A percentile compares a stretch with the other conserved stretches of the same genome.
These are phyloP conservation scores for Mycena rosella DNA, from an alignment of 768 basidiomycete species.

Conservation along the genomic window DNA sequence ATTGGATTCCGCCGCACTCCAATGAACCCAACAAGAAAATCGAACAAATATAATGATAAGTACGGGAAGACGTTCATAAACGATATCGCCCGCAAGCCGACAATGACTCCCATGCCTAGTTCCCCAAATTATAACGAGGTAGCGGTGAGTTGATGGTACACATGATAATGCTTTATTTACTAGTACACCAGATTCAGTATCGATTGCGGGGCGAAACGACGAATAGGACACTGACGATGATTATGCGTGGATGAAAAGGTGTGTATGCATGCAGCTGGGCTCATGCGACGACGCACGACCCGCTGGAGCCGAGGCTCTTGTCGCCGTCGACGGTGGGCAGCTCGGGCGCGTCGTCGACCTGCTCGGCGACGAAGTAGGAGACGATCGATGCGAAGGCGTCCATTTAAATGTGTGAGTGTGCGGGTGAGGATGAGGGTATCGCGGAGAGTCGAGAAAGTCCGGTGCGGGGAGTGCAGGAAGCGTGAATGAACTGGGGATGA, in stretches of 20 bases:
- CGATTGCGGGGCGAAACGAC: not conserved
- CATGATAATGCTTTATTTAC: slow-evolving; percentile 17
- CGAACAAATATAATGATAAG: slow-evolving; percentile 31
- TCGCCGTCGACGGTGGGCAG: slow-evolving; percentile 32
- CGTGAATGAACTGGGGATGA: slow-evolving; percentile 6
- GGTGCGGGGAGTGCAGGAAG: not conserved
- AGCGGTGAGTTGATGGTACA: slow-evolving; percentile 15
- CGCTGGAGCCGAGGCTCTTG: slow-evolving; percentile 21
- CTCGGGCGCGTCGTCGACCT: slow-evolving; percentile 15
- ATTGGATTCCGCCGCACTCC: slow-evolving; percentile 15
- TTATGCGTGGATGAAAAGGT: slow-evolving; percentile 15
- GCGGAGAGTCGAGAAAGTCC: slow-evolving; percentile 11
- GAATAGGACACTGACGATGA: slow-evolving; percentile 11
- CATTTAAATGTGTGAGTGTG: slow-evolving; percentile 23
- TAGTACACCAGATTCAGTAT: not conserved
- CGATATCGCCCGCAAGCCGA: slow-evolving; percentile 10
- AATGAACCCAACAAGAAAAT: slow-evolving; percentile 22
- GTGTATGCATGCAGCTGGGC: not conserved
- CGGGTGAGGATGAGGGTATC: slow-evolving; percentile 20
- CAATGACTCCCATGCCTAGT: slow-evolving; percentile 19
- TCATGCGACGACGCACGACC: slow-evolving; percentile 34
- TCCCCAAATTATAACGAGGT: slow-evolving; percentile 27
- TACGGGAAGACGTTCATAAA: slow-evolving; percentile 17
- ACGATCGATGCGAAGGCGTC: slow-evolving; percentile 28
- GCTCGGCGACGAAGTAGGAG: slow-evolving; percentile 26